phyloP scores from a whole-genome alignment of 2,329 filamentous ascomycete species.

The Celoporthe dispersa region DNA sequence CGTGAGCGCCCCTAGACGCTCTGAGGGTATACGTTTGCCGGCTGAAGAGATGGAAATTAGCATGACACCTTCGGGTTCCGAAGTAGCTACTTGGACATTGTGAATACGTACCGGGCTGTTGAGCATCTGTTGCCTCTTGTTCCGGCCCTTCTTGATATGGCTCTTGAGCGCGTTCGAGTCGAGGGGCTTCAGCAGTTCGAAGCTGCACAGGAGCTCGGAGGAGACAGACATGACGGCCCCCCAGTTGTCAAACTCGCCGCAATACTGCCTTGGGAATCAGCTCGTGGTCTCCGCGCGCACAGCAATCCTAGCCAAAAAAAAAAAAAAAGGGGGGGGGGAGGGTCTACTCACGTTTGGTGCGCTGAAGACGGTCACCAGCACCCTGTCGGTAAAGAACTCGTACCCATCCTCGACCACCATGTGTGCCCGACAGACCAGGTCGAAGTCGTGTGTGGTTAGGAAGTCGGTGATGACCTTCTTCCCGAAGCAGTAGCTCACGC shows the following conservation, averaged over 20 bases:
- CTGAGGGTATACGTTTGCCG: constrained; percentile 30
- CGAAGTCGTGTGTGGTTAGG: constrained; percentile 91
- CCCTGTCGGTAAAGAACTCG: constrained; percentile 95
- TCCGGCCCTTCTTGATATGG: constrained; percentile 97
- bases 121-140: constrained; percentile 91
- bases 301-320: neutral
- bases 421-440: constrained; percentile 94
- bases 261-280: constrained; percentile 67
- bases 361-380: constrained; percentile 95
- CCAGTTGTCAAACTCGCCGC: constrained; percentile 99
- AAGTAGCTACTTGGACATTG: neutral
- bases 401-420: constrained; percentile 99
- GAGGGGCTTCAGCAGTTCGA: constrained; percentile 93
- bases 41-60: constrained; percentile 15
- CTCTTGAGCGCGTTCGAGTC: constrained; percentile 96
- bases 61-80: neutral
- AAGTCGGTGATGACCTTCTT: constrained; percentile 99
- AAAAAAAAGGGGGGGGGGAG: no score
- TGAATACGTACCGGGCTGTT: constrained; percentile 86
- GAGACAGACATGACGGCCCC: constrained; percentile 99
- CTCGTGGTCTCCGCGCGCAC: constrained; percentile 19
- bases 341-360: constrained; percentile 84
- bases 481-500: constrained; percentile 97
- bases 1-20: constrained; percentile 24
- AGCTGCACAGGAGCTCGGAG: constrained; percentile 90